A percentile compares a stretch with the other conserved stretches of the same genome.
Evolutionary conservation across 768 basidiomycete genomes (phyloP).

Genomic region (Neoboletus magnificus): DNA sequence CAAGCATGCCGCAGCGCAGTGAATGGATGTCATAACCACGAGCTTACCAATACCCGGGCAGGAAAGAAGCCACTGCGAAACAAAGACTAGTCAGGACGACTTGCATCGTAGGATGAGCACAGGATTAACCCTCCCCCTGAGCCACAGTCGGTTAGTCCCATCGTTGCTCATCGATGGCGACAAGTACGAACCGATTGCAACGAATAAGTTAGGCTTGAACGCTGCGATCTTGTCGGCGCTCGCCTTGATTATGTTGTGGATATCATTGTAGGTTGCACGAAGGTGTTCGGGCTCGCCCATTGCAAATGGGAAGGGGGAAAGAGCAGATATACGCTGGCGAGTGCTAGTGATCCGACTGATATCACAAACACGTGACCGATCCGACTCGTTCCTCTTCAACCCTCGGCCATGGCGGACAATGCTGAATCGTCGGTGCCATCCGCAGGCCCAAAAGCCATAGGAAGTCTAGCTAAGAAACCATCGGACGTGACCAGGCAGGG

Average conservation of each 20-base stretch:
- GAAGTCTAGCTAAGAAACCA: conserved; percentile 69
- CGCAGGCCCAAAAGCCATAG: conserved; percentile 58
- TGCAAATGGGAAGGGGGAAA: not conserved
- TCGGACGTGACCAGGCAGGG: conserved; percentile 72
- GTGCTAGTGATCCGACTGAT: not conserved
- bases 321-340: not conserved
- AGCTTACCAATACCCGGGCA: conserved; percentile 76
- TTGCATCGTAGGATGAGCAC: conserved; percentile 10
- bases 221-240: conserved; percentile 66
- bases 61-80: conserved; percentile 85
- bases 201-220: conserved; percentile 84
- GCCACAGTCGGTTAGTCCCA: not conserved
- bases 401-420: conserved; percentile 15
- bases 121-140: conserved; percentile 76
- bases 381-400: not conserved
- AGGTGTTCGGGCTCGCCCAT: conserved; percentile 53
- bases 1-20: not conserved
- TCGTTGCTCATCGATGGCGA: not conserved
- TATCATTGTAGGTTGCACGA: conserved; percentile 85
- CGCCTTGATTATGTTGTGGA: conserved; percentile 81
- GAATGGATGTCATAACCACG: not conserved
- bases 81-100: conserved; percentile 13
- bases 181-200: conserved; percentile 68
- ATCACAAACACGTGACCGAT: conserved; percentile 18
- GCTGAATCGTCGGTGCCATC: conserved; percentile 19